phyloP scores from a whole-genome alignment of 2,329 filamentous ascomycete species.

The Neophaeococcomyces aloes region DNA sequence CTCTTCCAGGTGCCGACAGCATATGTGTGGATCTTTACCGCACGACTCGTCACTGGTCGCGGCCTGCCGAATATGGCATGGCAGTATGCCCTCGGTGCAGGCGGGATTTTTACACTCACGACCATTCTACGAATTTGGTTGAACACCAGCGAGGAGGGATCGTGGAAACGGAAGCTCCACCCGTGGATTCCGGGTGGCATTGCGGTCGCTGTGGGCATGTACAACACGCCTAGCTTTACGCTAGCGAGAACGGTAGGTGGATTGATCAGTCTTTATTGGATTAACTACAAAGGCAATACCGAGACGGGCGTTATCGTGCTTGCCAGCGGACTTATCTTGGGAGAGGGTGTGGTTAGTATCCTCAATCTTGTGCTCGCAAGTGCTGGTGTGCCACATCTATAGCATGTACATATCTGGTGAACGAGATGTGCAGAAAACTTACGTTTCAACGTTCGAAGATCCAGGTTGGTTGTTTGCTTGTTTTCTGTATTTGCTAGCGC shows the following conservation, averaged over 20 bases:
- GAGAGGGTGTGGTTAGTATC: constrained; percentile 86
- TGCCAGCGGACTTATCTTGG: constrained; percentile 79
- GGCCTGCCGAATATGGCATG: constrained; percentile 75
- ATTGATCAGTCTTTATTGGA: constrained; percentile 68
- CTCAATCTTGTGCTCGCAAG: constrained; percentile 77
- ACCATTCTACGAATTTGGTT: constrained; percentile 57
- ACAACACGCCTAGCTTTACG: constrained; percentile 94
- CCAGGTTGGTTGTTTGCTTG: too few species aligned
- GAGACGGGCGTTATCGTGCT: constrained; percentile 70
- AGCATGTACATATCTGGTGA: too few species aligned
- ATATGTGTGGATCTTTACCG: constrained; percentile 97
- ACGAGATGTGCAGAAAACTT: too few species aligned
- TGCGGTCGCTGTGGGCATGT: constrained; percentile 94
- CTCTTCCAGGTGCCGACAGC: constrained; percentile 90
- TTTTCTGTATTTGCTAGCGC: too few species aligned
- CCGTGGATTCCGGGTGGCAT: constrained; percentile 79
- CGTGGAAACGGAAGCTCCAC: constrained; percentile 17
- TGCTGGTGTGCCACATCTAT: constrained; percentile 62
- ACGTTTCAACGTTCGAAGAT: too few species aligned
- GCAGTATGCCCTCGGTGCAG: constrained; percentile 68
- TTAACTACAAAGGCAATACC: constrained; percentile 38
- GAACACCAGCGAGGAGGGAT: constrained; percentile 12
- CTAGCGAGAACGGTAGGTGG: constrained; percentile 78
- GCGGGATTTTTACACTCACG: constrained; percentile 57
- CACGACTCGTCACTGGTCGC: constrained; percentile 79